phyloP scores from a whole-genome alignment of 257 asterid species.

The Jacaranda copaia region DNA sequence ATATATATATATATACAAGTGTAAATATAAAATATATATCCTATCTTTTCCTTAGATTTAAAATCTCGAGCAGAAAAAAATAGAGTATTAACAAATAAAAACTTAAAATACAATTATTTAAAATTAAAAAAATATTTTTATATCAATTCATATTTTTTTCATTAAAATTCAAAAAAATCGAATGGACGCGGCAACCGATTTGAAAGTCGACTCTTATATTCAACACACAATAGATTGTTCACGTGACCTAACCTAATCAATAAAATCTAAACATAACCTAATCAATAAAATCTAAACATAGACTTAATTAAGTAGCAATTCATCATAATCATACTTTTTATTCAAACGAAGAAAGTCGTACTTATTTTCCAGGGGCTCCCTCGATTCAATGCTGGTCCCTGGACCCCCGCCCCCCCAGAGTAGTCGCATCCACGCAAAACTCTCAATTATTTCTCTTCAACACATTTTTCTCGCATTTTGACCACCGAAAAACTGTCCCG shows the following conservation, averaged over 20 bases:
- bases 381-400: not conserved
- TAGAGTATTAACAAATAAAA: too few relatives aligned
- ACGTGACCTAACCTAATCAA: not conserved
- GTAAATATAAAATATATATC: too few relatives aligned
- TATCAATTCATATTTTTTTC: too few relatives aligned
- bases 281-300: not conserved
- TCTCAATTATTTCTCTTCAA: not conserved
- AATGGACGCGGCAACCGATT: not conserved
- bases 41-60: too few relatives aligned
- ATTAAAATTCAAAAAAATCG: too few relatives aligned
- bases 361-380: not conserved
- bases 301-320: not conserved
- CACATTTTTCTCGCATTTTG: not conserved
- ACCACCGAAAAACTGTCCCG: slow-evolving; percentile 23
- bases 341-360: not conserved
- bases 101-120: too few relatives aligned
- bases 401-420: not conserved
- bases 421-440: not conserved
- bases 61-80: too few relatives aligned
- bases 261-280: not conserved
- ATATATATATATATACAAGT: too few relatives aligned
- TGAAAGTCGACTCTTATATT: not conserved
- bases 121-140: too few relatives aligned
- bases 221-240: not conserved
- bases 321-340: not conserved